phyloP scores from a whole-genome alignment of 2,329 filamentous ascomycete genomes.

The Fusarium heterosporum region DNA sequence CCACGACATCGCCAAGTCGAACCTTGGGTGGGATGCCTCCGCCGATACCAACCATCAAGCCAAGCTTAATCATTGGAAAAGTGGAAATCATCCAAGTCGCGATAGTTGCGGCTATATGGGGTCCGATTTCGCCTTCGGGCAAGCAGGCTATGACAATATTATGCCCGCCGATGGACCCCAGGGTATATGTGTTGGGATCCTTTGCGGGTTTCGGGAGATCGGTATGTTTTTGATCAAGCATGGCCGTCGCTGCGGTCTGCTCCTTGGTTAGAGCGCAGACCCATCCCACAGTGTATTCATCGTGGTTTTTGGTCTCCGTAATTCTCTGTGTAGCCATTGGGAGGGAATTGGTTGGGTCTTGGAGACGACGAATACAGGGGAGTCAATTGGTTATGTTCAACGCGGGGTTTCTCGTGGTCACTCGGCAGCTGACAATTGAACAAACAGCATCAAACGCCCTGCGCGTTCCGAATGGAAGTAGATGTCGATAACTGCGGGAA shows the following conservation, averaged over 20 bases:
- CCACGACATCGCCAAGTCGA: neutral
- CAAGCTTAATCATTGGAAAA: constrained; percentile 3
- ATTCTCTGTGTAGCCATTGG: too few relatives aligned
- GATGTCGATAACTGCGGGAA: too few relatives aligned
- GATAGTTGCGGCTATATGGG: neutral
- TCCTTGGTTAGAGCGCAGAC: neutral
- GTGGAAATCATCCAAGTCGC: constrained; percentile 2
- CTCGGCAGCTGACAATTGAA: too few relatives aligned
- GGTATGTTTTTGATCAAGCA: constrained; percentile 6
- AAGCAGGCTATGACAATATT: constrained; percentile 8
- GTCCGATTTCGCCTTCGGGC: neutral
- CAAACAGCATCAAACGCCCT: too few relatives aligned
- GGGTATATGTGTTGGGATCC: constrained; percentile 3
- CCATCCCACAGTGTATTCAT: neutral
- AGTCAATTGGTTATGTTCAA: too few relatives aligned
- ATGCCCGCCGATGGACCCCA: neutral
- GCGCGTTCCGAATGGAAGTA: too few relatives aligned
- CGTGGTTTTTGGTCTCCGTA: neutral
- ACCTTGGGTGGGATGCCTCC: neutral
- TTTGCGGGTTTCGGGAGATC: neutral
- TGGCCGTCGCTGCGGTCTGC: neutral
- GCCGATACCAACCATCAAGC: neutral
- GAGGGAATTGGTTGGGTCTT: too few relatives aligned
- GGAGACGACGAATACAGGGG: too few relatives aligned
- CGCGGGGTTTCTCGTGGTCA: too few relatives aligned